Base-by-base conservation (phyloP, 2,329 filamentous ascomycete species). In the Hypoxylon sp. region DNA sequence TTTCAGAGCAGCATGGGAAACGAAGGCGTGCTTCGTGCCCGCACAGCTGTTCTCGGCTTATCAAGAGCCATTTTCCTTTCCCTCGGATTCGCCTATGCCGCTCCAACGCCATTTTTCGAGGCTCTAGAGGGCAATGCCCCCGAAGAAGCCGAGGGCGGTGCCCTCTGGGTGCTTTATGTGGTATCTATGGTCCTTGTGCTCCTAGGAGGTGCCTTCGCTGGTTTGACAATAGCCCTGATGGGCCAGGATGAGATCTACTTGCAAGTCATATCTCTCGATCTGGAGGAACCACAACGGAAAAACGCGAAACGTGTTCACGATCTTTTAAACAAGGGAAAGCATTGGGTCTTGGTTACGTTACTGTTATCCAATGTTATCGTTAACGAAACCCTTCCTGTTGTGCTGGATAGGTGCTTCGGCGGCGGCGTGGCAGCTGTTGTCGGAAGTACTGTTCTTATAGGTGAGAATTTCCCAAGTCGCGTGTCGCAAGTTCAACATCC, bases 341-440 rank as follows among this genome's bases (percentile, higher is more conserved):
- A 99, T 73, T 99, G 94, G 94, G 93, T 99, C 13, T 78, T 99
- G 49, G 94, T 99, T 44, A 97, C 94, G 2, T 76, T 99, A 17
- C 81, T 99, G 5, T 78, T 99, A 47, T 91, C 91, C 71, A 99
- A 99, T 71, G 94, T 99, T 67, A 95, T 99, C 65, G 96, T 95
- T 60, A 97, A 99, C 71, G 94, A 97, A 74, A 95, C 93, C 2
- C 78, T 97, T 9, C 94, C 94, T 19, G 96, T 99, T 56, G 90
- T 99, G 7, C 82, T 99, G 41, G 94, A 99, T 73, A 82, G 94
- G 48, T 96, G 91, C 48, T 82, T 99, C 12, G 94, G 94, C 20
- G 94, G 94, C 61, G 94, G 94, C 59, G 92, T 95, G 78, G 92
- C 93, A 55, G 94, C 94, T 55, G 91, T 97, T 15, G 80, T 97